Percentiles rank a stretch among this genome's conserved stretches.
These are phyloP conservation scores for Rhododendron simsii DNA, from an alignment of 148 eudicot species.

Conservation along the genomic window DNA sequence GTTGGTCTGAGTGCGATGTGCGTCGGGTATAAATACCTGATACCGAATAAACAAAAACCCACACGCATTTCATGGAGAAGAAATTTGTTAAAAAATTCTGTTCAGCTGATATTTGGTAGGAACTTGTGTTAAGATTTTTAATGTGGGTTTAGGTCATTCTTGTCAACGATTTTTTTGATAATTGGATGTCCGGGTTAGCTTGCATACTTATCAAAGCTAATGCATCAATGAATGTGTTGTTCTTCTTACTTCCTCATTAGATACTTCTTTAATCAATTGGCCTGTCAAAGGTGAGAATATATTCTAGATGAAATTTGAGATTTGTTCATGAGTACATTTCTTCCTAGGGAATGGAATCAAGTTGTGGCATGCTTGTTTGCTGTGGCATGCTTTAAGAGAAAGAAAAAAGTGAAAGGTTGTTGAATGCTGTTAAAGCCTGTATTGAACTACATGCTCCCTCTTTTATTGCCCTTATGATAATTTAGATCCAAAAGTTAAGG, in stretches of 20 bases:
- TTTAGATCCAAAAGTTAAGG: slow-evolving; percentile 10
- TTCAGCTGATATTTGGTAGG: not conserved
- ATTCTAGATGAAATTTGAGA: not conserved
- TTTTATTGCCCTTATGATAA: not conserved
- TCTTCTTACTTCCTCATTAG: not conserved
- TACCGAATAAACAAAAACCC: not conserved
- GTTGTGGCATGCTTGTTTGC: slow-evolving; percentile 7
- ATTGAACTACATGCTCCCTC: not conserved
- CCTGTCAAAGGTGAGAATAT: not conserved
- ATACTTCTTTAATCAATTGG: not conserved
- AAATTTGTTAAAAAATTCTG: not conserved
- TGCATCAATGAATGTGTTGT: not conserved
- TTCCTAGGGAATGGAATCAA: slow-evolving; percentile 13
- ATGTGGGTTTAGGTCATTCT: not conserved
- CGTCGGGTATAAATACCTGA: not conserved
- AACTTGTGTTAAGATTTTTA: not conserved
- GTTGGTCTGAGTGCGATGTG: not conserved
- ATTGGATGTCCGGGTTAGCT: not conserved
- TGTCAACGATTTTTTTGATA: too few species aligned
- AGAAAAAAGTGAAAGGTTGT: slow-evolving; percentile 24
- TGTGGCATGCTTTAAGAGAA: slow-evolving; percentile 12
- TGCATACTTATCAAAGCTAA: not conserved
- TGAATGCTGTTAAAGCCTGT: slow-evolving; percentile 11
- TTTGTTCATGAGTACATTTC: not conserved
- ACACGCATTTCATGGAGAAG: not conserved